These are phyloP conservation scores for Fusarium clavum DNA, from an alignment of 2,329 filamentous ascomycete species.

Conservation along the genomic window DNA sequence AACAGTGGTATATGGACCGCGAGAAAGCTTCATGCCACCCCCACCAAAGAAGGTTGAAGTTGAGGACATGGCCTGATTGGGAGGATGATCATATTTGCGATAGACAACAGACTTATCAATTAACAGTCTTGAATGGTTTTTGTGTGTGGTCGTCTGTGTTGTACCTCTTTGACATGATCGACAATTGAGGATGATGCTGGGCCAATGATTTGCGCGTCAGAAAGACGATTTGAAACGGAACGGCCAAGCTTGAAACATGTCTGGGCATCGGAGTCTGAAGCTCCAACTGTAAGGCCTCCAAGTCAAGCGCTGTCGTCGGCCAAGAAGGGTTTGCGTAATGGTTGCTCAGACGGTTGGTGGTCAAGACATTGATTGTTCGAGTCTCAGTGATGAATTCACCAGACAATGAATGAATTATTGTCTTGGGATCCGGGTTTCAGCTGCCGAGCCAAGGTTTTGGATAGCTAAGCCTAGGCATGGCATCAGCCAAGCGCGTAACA, in stretches of 20 bases:
- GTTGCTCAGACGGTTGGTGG: neutral
- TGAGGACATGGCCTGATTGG: neutral
- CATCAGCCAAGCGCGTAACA: slow-evolving; percentile 15
- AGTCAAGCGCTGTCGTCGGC: neutral
- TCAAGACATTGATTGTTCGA: neutral
- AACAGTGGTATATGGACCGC: slow-evolving; percentile 41
- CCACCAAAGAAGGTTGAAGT: neutral
- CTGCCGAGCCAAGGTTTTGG: slow-evolving; percentile 33
- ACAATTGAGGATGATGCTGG: neutral
- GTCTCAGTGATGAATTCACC: neutral
- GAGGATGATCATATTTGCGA: neutral
- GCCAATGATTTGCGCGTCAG: slow-evolving; percentile 9
- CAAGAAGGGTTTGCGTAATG: neutral
- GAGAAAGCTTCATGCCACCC: slow-evolving; percentile 13
- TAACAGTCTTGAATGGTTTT: neutral
- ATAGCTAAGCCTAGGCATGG: slow-evolving; percentile 33
- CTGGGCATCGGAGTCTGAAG: neutral
- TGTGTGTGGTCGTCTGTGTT: neutral
- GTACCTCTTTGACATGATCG: neutral
- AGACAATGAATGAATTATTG: neutral
- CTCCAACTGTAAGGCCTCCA: neutral
- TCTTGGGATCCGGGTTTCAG: slow-evolving; percentile 30
- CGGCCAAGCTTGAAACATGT: slow-evolving; percentile 26
- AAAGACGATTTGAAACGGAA: slow-evolving; percentile 6
- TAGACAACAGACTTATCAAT: neutral